These are phyloP conservation scores for Colletotrichum liaoningense DNA, from an alignment of 2,329 filamentous ascomycete species.

Conservation along the genomic window DNA sequence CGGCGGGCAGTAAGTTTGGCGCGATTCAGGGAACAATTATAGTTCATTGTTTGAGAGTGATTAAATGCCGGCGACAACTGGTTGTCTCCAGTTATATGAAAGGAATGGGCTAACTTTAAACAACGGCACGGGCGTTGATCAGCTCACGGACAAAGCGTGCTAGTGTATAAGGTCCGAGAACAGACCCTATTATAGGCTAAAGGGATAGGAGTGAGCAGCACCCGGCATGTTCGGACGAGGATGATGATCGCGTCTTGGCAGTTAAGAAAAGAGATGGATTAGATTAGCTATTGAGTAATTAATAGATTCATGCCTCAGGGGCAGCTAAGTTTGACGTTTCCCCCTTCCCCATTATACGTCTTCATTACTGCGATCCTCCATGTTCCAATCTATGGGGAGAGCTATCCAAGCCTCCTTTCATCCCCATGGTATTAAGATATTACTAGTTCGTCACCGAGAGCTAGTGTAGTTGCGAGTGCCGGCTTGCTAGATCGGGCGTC, in stretches of 20 bases:
- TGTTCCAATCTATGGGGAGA: background rate
- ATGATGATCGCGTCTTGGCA: constrained; percentile 1
- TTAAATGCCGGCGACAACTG: background rate
- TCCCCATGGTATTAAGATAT: background rate
- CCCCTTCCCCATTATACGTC: background rate
- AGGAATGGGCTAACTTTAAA: constrained; percentile 2
- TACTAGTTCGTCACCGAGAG: background rate
- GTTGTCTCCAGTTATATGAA: background rate
- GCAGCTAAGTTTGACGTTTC: background rate
- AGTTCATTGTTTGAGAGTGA: constrained; percentile 17
- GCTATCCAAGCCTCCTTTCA: background rate
- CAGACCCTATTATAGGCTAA: background rate
- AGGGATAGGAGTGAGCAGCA: background rate
- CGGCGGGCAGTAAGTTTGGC: background rate
- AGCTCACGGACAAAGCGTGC: background rate
- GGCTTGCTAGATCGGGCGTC: background rate
- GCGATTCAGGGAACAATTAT: constrained; percentile 8
- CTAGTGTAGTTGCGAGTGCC: background rate
- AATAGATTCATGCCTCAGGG: constrained; percentile 25
- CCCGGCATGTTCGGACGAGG: constrained; percentile 7
- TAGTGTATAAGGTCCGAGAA: background rate
- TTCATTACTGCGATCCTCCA: background rate
- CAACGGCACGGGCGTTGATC: background rate
- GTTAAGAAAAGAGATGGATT: background rate
- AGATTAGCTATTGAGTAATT: constrained; percentile 7